phyloP scores from a whole-genome alignment of 1,284 basidiomycete genomes.

The Cryptococcus amylolentus region DNA sequence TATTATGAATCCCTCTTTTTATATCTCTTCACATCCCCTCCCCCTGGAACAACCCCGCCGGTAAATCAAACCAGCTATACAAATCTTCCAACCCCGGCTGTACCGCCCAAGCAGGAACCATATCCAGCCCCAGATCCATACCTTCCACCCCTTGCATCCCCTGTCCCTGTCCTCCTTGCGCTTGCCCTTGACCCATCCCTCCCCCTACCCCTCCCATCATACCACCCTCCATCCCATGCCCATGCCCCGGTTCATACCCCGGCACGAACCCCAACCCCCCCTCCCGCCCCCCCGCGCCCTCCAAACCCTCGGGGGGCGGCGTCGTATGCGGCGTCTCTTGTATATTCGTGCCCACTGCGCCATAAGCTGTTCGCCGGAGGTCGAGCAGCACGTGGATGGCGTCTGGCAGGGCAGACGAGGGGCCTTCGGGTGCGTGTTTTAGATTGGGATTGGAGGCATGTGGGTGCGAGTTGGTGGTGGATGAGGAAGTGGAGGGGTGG shows the following conservation, averaged over 20 bases:
- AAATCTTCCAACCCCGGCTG: conserved; percentile 45
- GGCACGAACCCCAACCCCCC: not conserved
- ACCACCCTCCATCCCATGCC: too few species aligned
- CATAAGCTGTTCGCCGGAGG: conserved; percentile 47
- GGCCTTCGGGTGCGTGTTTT: too few species aligned
- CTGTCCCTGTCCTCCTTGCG: too few species aligned
- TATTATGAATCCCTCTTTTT: too few species aligned
- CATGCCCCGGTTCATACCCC: not conserved
- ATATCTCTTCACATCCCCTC: conserved; percentile 8
- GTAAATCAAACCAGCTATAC: conserved; percentile 49
- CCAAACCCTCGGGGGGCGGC: conserved; percentile 12
- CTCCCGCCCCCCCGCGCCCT: conserved; percentile 22
- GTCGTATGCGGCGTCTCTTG: conserved; percentile 34
- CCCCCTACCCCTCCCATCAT: too few species aligned
- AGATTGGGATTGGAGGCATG: not conserved
- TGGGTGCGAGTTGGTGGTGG: not conserved
- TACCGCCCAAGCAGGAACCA: conserved; percentile 45
- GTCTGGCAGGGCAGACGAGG: conserved; percentile 29
- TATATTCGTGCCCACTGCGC: conserved; percentile 36
- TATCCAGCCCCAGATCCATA: conserved; percentile 13
- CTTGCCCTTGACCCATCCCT: too few species aligned
- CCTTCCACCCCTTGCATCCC: conserved; percentile 18
- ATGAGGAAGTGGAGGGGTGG: not conserved
- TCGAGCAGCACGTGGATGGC: conserved; percentile 49
- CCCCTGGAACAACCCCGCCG: conserved; percentile 34